Percentiles rank a stretch among this genome's conserved stretches.
phyloP scores from a whole-genome alignment of 768 basidiomycete species.

The Sporobolomyces pararoseus region DNA sequence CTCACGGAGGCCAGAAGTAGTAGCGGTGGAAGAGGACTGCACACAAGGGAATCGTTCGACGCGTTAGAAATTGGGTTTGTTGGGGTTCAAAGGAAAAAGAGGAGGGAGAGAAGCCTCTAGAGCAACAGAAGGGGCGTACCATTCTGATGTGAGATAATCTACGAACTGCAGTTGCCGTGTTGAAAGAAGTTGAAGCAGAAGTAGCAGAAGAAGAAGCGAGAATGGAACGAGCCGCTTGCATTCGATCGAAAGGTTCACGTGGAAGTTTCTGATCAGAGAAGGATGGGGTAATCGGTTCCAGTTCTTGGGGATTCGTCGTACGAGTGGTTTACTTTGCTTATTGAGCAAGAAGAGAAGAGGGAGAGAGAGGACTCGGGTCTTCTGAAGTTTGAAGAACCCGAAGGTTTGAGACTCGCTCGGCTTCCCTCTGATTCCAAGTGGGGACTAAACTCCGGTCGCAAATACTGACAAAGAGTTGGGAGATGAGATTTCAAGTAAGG shows the following conservation, averaged over 20 bases:
- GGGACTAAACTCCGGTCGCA: too few species aligned
- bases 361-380: too few species aligned
- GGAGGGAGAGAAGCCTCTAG: neutral
- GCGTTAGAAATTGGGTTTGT: neutral
- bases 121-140: neutral
- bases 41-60: neutral
- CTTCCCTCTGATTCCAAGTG: too few species aligned
- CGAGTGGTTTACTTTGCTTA: too few species aligned
- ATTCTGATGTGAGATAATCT: conserved; percentile 39
- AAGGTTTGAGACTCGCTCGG: too few species aligned
- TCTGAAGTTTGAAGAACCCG: too few species aligned
- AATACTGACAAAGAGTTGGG: too few species aligned
- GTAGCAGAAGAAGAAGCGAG: conserved; percentile 1
- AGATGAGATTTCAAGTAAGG: too few species aligned
- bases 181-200: neutral
- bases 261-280: neutral
- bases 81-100: neutral
- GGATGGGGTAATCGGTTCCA: too few species aligned
- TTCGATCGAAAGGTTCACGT: conserved; percentile 2
- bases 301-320: too few species aligned
- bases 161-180: conserved; percentile 12
- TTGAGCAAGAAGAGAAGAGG: too few species aligned
- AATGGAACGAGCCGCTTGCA: conserved; percentile 4
- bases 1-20: conserved; percentile 29
- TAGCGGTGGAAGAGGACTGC: conserved; percentile 25